A percentile compares a stretch with the other conserved stretches of the same genome.
These are phyloP conservation scores for Chrysosporium queenslandicum DNA, from an alignment of 2,329 filamentous ascomycete species.

Conservation along the genomic window DNA sequence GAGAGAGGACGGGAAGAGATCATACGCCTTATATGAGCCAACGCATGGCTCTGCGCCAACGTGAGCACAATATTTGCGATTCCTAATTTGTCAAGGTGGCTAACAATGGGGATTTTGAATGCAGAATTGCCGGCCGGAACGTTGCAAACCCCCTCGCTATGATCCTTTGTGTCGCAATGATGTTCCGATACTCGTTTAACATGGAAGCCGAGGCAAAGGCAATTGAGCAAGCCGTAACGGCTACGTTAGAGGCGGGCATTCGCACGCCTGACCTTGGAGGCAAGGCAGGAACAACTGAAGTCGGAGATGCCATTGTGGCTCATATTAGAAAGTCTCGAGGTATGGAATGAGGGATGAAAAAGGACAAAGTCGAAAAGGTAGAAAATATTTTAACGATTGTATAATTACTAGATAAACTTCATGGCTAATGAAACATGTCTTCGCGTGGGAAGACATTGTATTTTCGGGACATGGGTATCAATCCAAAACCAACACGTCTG, in stretches of 20 bases:
- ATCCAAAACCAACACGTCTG: background rate
- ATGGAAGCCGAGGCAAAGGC: conserved; percentile 63
- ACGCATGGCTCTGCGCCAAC: conserved; percentile 57
- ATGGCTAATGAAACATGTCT: conserved; percentile 1
- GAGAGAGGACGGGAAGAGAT: conserved; percentile 48
- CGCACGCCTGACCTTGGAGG: conserved; percentile 76
- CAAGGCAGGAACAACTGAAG: conserved; percentile 55
- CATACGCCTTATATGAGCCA: conserved; percentile 87
- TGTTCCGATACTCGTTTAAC: conserved; percentile 80
- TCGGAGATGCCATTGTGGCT: conserved; percentile 64
- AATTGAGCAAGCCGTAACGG: conserved; percentile 69
- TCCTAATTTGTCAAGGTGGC: too few relatives aligned
- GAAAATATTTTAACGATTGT: conserved; percentile 1
- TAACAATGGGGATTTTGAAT: conserved; percentile 48
- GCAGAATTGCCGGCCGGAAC: conserved; percentile 77
- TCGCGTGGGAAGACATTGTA: background rate
- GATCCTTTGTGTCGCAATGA: conserved; percentile 82
- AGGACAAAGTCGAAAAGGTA: background rate
- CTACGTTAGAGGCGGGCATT: conserved; percentile 63
- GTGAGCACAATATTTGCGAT: conserved; percentile 24
- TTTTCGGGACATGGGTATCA: background rate
- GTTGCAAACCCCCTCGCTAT: conserved; percentile 84
- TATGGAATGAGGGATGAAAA: background rate
- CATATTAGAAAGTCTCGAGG: conserved; percentile 47
- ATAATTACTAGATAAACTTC: background rate